Conservation (phyloP, 208 protist species). For the Phytomonas serpens region DNA sequence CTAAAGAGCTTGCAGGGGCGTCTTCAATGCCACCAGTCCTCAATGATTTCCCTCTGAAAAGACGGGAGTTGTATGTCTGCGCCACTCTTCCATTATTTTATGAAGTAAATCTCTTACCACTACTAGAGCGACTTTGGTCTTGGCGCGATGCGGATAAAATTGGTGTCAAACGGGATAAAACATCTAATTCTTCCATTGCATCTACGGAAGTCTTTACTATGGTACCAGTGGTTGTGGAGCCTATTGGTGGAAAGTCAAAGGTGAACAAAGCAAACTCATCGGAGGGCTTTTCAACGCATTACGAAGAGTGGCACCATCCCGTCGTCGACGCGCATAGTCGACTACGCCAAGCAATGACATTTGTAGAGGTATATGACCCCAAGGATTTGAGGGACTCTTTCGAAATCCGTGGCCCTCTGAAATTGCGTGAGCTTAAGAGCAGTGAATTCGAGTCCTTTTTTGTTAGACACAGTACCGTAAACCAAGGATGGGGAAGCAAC, state of each 20-base stretch:
- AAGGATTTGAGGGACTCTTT: slow-evolving; percentile 35
- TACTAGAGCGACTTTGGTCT: slow-evolving; percentile 48
- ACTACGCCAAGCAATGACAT: slow-evolving; percentile 38
- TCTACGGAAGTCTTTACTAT: slow-evolving; percentile 9
- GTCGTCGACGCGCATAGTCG: not conserved
- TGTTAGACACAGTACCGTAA: not conserved
- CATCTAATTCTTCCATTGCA: not conserved
- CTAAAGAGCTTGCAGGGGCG: not conserved
- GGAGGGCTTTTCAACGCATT: not conserved
- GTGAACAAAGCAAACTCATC: not conserved
- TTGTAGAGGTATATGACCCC: slow-evolving; percentile 52
- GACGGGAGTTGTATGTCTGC: slow-evolving; percentile 31
- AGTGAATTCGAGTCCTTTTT: slow-evolving; percentile 22
- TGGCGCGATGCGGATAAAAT: not conserved
- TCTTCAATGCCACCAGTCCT: not conserved
- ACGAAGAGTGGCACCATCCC: not conserved
- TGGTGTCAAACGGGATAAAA: not conserved
- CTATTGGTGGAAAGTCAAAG: not conserved
- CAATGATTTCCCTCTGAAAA: not conserved
- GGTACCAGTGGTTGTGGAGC: slow-evolving; percentile 19
- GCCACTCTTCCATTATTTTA: slow-evolving; percentile 70
- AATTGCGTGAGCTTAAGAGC: slow-evolving; percentile 33
- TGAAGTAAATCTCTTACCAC: slow-evolving; percentile 52
- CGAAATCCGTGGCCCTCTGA: slow-evolving; percentile 25
- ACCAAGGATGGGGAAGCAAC: not conserved